Evolutionary conservation across 495 filamentous ascomycete genomes (phyloP), one percentile per base, ranked within the genome.

Genomic region (Podospora australis): DNA sequence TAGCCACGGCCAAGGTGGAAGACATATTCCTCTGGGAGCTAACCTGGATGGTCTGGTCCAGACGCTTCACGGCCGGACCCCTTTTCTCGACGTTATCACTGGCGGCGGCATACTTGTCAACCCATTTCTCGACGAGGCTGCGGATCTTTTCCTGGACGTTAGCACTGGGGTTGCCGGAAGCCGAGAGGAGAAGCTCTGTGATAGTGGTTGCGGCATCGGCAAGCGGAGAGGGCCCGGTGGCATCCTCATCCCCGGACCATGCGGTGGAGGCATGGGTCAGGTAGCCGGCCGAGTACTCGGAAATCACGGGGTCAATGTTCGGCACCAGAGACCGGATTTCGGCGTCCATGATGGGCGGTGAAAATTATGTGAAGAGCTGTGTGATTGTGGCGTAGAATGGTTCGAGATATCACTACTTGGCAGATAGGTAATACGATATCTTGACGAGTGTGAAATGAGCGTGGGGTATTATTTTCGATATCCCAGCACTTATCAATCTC

Each of bases 11-110:
- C 57, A 97, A 66, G 0, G 92, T 99, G 2, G 92, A 94, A 16
- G 92, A 98, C 62, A 97, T 88, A 63, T 95, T 96, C 52, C 87
- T 78, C 66, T 96, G 90, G 2, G 91, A 80, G 52, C 88, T 88
- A 52, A 99, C 91, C 62, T 96, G 87, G 73, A 96, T 92, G 44
- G 91, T 83, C 69, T 96, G 92, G 62, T 96, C 94, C 9, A 99
- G 79, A 57, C 85, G 85, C 66, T 78, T 87, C 22, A 94, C 89
- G 16, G 80, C 80, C 19, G 88, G 82, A 55, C 89, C 87, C 9
- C 82, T 75, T 22, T 59, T 62, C 22, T 67, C 60, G 53, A 68
- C 53, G 35, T 56, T 56, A 67, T 88, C 81, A 73, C 87, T 81
- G 42, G 77, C 75, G 9, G 82, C 80, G 58, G 80, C 84, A 44